Percentiles rank a stretch among this genome's conserved stretches.
Evolutionary conservation across 2,329 filamentous ascomycete species (phyloP).

Genomic region (Exophiala xenobiotica): DNA sequence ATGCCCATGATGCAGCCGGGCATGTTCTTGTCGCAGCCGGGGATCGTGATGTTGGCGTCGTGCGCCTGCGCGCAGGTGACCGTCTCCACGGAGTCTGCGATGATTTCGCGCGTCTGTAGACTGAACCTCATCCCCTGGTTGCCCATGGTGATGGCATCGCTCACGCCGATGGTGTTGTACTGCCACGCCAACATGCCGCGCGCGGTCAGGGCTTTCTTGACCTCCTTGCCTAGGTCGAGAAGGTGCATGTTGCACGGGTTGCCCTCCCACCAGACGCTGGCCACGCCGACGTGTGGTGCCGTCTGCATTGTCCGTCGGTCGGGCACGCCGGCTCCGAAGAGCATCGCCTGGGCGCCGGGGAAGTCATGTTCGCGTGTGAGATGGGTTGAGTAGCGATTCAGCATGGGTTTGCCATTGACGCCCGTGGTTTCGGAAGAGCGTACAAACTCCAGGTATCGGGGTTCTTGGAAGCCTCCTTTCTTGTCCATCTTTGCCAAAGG

Average conservation of each 20-base stretch:
- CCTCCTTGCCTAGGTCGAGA: constrained; percentile 80
- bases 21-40: constrained; percentile 98
- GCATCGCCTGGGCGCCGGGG: constrained; percentile 92
- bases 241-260: constrained; percentile 86
- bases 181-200: constrained; percentile 92
- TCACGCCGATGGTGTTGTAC: constrained; percentile 87
- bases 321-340: constrained; percentile 88
- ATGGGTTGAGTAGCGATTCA: constrained; percentile 84
- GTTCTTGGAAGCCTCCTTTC: constrained; percentile 27
- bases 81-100: constrained; percentile 91
- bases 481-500: constrained; percentile 10
- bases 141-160: constrained; percentile 93
- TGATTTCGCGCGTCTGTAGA: constrained; percentile 84
- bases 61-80: constrained; percentile 90
- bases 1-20: constrained; percentile 88
- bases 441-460: constrained; percentile 58
- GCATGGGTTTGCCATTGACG: constrained; percentile 58
- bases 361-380: constrained; percentile 86
- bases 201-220: constrained; percentile 77
- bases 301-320: constrained; percentile 82
- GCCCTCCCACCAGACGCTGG: constrained; percentile 95
- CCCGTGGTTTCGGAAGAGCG: constrained; percentile 53
- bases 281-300: constrained; percentile 84
- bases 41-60: constrained; percentile 89
- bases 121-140: constrained; percentile 85